These are phyloP conservation scores for Dentipellis sp. DNA, from an alignment of 768 basidiomycete genomes.

Conservation along the genomic window DNA sequence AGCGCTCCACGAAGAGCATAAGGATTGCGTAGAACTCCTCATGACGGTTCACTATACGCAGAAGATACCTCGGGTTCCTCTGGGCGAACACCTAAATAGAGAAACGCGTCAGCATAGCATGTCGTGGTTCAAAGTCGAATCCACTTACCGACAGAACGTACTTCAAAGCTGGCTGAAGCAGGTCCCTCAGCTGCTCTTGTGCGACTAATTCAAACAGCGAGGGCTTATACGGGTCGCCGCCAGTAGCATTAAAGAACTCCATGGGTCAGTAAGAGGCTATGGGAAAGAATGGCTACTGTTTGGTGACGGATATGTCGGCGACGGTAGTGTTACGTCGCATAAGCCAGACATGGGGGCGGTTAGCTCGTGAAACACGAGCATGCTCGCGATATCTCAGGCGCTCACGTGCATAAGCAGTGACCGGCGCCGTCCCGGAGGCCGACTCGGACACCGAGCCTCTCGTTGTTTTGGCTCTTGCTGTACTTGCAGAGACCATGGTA, in stretches of 20 bases:
- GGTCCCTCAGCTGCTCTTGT: conserved; percentile 86
- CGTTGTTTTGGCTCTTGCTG: too few species aligned
- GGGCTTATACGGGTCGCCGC: conserved; percentile 64
- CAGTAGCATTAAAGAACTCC: conserved; percentile 79
- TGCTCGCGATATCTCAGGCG: too few species aligned
- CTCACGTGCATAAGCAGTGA: neutral
- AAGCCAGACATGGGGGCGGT: too few species aligned
- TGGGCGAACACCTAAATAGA: conserved; percentile 79
- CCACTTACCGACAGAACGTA: conserved; percentile 80
- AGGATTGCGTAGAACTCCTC: conserved; percentile 91
- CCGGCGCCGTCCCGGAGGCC: too few species aligned
- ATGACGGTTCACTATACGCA: conserved; percentile 87
- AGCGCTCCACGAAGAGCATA: conserved; percentile 84
- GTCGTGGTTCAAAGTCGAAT: neutral
- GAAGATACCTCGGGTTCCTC: conserved; percentile 84
- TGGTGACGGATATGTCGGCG: too few species aligned
- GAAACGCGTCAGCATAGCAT: neutral
- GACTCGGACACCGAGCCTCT: too few species aligned
- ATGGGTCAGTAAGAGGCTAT: conserved; percentile 25
- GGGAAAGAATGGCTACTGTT: too few species aligned
- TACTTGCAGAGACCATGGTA: too few species aligned
- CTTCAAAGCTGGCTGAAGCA: conserved; percentile 90
- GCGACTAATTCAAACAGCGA: conserved; percentile 89
- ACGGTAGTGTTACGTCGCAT: too few species aligned
- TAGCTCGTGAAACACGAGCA: too few species aligned